Conservation (phyloP, 2,329 filamentous ascomycete genomes). For the Epichloe gansuensis region DNA sequence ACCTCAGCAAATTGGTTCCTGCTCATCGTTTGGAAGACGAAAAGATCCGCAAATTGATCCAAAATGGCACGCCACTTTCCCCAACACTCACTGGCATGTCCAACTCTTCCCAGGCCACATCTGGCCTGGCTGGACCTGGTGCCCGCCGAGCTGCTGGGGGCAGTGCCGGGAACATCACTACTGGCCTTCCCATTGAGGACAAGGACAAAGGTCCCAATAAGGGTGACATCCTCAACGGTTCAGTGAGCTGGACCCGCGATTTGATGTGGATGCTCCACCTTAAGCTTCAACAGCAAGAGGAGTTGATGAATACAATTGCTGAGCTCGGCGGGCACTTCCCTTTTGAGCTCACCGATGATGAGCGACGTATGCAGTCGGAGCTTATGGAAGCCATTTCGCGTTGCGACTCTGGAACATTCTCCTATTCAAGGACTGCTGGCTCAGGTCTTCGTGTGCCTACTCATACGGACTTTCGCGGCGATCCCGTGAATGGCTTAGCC, state of each 20-base stretch:
- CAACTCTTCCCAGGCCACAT: slow-evolving; percentile 65
- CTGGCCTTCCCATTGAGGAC: slow-evolving; percentile 83
- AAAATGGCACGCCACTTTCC: slow-evolving; percentile 82
- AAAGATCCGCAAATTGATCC: slow-evolving; percentile 87
- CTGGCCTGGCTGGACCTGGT: slow-evolving; percentile 71
- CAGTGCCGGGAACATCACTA: slow-evolving; percentile 71
- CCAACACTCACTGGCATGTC: slow-evolving; percentile 62
- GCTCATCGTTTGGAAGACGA: slow-evolving; percentile 90
- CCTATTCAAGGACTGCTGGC: slow-evolving; percentile 72
- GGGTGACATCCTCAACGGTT: slow-evolving; percentile 93
- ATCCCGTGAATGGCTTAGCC: slow-evolving; percentile 45
- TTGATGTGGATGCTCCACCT: slow-evolving; percentile 93
- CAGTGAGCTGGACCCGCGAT: slow-evolving; percentile 93
- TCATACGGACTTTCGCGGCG: slow-evolving; percentile 83
- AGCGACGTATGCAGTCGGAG: slow-evolving; percentile 90
- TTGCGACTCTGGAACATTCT: slow-evolving; percentile 63
- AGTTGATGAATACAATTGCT: slow-evolving; percentile 63
- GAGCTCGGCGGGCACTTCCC: slow-evolving; percentile 64
- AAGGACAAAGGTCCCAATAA: slow-evolving; percentile 99
- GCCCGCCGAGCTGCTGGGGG: slow-evolving; percentile 65
- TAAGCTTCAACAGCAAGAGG: slow-evolving; percentile 81
- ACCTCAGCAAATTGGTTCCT: slow-evolving; percentile 86
- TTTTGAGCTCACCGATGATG: slow-evolving; percentile 78
- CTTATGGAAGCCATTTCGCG: slow-evolving; percentile 75
- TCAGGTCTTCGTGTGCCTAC: slow-evolving; percentile 83